Evolutionary conservation across 108 stramenopile genomes (phyloP).

Genomic region (Parmales sp.): DNA sequence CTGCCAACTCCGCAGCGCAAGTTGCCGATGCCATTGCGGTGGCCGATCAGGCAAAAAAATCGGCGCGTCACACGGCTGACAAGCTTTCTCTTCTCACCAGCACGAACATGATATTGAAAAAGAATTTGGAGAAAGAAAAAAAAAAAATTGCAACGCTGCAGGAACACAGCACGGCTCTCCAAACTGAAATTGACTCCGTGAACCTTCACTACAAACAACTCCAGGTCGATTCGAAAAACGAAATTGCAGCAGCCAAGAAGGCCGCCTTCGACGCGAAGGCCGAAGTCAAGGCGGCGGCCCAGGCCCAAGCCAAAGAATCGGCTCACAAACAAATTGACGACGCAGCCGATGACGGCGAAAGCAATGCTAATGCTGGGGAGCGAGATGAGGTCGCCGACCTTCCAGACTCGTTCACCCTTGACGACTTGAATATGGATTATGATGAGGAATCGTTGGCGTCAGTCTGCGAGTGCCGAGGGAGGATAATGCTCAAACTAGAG

Average conservation of each 20-base stretch:
- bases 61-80: no score
- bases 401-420: neutral
- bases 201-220: neutral
- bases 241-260: neutral
- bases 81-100: no score
- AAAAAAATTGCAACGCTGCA: neutral
- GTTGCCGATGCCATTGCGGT: no score
- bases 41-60: no score
- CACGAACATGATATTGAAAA: neutral
- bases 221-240: neutral
- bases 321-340: neutral
- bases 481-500: neutral
- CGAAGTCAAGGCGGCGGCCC: neutral
- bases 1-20: no score
- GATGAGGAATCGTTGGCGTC: neutral
- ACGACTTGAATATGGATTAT: neutral
- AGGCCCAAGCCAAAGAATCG: neutral
- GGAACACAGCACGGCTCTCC: neutral
- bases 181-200: neutral
- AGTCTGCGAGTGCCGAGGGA: neutral
- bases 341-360: neutral
- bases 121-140: neutral
- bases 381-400: no score
- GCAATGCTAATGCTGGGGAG: no score
- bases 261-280: neutral